Evolutionary conservation across 148 eudicot genomes (phyloP), one percentile per base, ranked within the genome.

Genomic region (Mesembryanthemum crystallinum): DNA sequence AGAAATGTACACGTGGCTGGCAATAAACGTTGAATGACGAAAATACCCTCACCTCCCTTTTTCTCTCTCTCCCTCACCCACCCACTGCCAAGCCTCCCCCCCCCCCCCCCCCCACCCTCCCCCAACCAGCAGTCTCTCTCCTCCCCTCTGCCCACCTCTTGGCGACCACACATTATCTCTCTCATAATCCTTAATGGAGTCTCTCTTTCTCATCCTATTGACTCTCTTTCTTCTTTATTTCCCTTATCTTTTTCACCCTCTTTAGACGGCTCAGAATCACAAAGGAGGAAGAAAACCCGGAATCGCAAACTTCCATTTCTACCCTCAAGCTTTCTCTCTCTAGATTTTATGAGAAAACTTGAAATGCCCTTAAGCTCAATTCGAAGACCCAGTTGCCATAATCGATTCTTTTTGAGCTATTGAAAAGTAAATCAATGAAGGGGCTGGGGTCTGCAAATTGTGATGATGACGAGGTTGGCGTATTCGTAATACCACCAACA

Each of bases 401-500:
- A 20, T 79, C 85, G 17, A 58, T 87, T 33, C 83, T 84, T 51
- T 52, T 84, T 17, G 85, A 84, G 81, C n/a, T n/a, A n/a, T n/a
- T n/a, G n/a, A n/a, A n/a, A n/a, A n/a, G n/a, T n/a, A n/a, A n/a
- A n/a, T n/a, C n/a, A n/a, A n/a, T n/a, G n/a, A n/a, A n/a, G n/a
- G n/a, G n/a, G n/a, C n/a, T n/a, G n/a, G n/a, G n/a, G n/a, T n/a
- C n/a, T n/a, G n/a, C n/a, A n/a, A n/a, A n/a, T n/a, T n/a, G n/a
- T n/a, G n/a, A n/a, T n/a, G n/a, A n/a, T n/a, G n/a, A n/a, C n/a
- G n/a, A n/a, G n/a, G n/a, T n/a, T n/a, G n/a, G n/a, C n/a, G n/a
- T n/a, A n/a, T n/a, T n/a, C n/a, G n/a, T n/a, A n/a, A n/a, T n/a
- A n/a, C n/a, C n/a, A n/a, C n/a, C n/a, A n/a, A n/a, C n/a, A n/a